Evolutionary conservation across 1,284 basidiomycete species (phyloP).

Genomic region (Marasmius oreades): DNA sequence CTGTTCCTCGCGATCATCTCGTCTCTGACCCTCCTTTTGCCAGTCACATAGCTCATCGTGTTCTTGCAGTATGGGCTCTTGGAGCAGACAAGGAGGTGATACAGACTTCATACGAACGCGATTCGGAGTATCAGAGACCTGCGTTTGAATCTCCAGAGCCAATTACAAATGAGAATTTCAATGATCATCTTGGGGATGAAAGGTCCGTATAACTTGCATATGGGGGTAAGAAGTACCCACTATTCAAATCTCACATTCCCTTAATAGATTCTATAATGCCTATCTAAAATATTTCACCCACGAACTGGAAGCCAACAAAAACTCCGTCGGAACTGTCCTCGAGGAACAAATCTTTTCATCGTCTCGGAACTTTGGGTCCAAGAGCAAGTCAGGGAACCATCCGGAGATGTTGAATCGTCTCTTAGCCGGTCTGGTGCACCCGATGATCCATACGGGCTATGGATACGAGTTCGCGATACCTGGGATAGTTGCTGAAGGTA

Average conservation of each 20-base stretch:
- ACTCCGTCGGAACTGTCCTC: conserved; percentile 38
- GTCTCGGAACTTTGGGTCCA: conserved; percentile 41
- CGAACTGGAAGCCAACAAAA: conserved; percentile 31
- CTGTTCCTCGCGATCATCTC: neutral
- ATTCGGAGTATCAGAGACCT: conserved; percentile 36
- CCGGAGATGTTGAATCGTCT: conserved; percentile 62
- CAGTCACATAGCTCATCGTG: conserved; percentile 50
- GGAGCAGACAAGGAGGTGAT: conserved; percentile 41
- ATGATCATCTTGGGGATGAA: conserved; percentile 45
- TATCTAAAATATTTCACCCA: conserved; percentile 57
- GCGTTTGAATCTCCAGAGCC: conserved; percentile 37
- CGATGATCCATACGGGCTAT: conserved; percentile 62
- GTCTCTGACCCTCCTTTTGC: conserved; percentile 2
- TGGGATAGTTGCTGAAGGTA: conserved; percentile 65
- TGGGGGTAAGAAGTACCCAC: conserved; percentile 19
- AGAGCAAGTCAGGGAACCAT: conserved; percentile 26
- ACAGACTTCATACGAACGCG: conserved; percentile 38
- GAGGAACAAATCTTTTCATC: conserved; percentile 58
- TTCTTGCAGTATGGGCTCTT: conserved; percentile 47
- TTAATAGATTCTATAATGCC: conserved; percentile 49
- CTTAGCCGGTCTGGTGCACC: conserved; percentile 57
- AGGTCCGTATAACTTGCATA: conserved; percentile 21
- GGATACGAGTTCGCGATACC: conserved; percentile 60
- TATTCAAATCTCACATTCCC: conserved; percentile 10
- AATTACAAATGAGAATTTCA: conserved; percentile 44